Evolutionary conservation across 2,329 filamentous ascomycete genomes (phyloP), one percentile per base, ranked within the genome.

Genomic region (Claviceps spartinae): DNA sequence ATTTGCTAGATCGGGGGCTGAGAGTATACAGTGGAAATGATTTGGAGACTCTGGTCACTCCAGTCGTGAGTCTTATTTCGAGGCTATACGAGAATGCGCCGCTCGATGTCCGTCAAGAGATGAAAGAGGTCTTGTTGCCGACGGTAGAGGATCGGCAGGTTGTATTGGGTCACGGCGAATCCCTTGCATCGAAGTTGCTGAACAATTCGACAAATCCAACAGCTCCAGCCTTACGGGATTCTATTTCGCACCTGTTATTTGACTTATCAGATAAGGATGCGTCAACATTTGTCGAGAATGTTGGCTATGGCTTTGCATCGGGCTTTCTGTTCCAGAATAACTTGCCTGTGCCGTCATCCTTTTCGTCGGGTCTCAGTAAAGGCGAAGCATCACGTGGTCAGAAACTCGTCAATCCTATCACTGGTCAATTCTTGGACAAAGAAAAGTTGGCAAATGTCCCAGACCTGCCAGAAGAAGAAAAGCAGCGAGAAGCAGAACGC

Each of bases 221-320:
- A 44, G 78, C 86, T 0, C 81, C 87, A 0, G 81, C 83, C 41
- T 71, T 95, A 3, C 81, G 88, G 18, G 81, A 86, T 47, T 79
- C 80, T 18, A 84, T 95, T 50, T 86, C 86, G 0, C 76, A 83
- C 34, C 74, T 98, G 24, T 78, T 96, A 55, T 98, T 94, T 64
- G 86, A 94, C 57, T 75, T 97, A 30, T 95, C 89, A 0, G 85
- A 84, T 57, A 86, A 83, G 59, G 83, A 96, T 60, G 79, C 90
- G 0, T 78, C 77, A 16, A 85, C 76, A 34, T 93, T 96, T 61
- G 86, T 97, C 0, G 77, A 86, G 49, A 96, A 96, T 59, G 87
- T 98, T 13, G 93, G 93, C 0, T 98, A 95, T 63, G 93, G 93
- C 0, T 95, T 87, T 62, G 93, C 93, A 0, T 87, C 89, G 0